Evolutionary conservation across 352 stramenopile genomes (phyloP), one percentile per base, ranked within the genome.

Genomic region (Phytopythium montanum): DNA sequence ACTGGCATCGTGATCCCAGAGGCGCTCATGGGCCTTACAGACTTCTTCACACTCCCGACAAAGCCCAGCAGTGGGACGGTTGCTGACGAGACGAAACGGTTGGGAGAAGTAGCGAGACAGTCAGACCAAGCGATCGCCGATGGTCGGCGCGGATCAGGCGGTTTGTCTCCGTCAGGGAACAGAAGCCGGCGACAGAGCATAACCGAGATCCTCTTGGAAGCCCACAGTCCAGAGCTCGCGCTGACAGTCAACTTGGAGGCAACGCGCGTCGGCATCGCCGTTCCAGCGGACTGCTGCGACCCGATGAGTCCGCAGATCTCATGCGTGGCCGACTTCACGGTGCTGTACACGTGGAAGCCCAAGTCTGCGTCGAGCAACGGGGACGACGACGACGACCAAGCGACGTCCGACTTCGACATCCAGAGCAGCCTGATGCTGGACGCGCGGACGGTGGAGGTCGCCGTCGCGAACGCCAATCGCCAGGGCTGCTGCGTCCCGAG

Each of bases 371-470:
- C 26, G 9, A 33, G 19, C 16, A 10, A 42, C 33, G 42, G 23
- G 38, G 61, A 64, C 25, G 56, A 64, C 23, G 56, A 64, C 23
- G 56, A 45, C 19, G 74, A 57, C 19, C 7, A 14, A 1, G 39
- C 33, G 34, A 59, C 62, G 3, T 66, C 68, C 8, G 79, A 87
- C 34, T 64, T 92, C 12, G 75, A 88, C 49, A 88, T 92, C 46
- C 82, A 92, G 48, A 88, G 79, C 59, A 92, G 76, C 34, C 58
- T 92, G 5, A 38, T 84, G 19, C 62, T 81, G 16, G 75, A 92
- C 41, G 82, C 76, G n/a, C 69, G 56, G 13, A 76, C 75, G 18
- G 87, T 92, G 59, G 77, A 92, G 54, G 59, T 92, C 14, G 67
- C 85, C 19, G 60, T 89, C 2, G 69, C 82, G 26, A 86, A 92